phyloP scores from a whole-genome alignment of 1,284 basidiomycete species.

The Tetrapyrgos nigripes region DNA sequence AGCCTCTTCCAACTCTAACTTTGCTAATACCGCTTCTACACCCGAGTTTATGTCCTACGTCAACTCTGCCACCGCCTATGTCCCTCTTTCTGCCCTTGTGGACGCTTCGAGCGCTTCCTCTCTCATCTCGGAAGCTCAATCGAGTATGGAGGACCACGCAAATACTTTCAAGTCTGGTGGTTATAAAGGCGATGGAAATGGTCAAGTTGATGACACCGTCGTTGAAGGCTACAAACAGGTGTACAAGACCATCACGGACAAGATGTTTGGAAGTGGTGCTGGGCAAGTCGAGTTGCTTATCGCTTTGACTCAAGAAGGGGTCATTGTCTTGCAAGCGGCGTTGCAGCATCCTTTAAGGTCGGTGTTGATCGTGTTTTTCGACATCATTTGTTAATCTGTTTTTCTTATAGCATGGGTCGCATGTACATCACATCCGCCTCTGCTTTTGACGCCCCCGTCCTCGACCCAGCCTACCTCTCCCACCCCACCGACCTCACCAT shows the following conservation, averaged over 20 bases:
- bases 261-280: constrained; percentile 46
- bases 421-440: constrained; percentile 44
- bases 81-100: constrained; percentile 54
- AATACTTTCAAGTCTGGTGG: constrained; percentile 30
- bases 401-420: constrained; percentile 31
- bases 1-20: background rate
- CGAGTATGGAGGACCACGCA: constrained; percentile 34
- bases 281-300: constrained; percentile 70
- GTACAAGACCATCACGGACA: constrained; percentile 55
- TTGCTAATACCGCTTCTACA: constrained; percentile 34
- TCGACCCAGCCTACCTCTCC: constrained; percentile 14
- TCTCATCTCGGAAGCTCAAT: constrained; percentile 27
- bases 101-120: constrained; percentile 37
- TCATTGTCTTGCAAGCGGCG: constrained; percentile 66
- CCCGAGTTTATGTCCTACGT: constrained; percentile 58
- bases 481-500: constrained; percentile 3
- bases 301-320: constrained; percentile 54
- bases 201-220: constrained; percentile 53
- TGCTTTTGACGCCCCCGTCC: constrained; percentile 11
- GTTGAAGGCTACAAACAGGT: constrained; percentile 69
- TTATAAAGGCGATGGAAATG: constrained; percentile 53
- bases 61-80: constrained; percentile 67
- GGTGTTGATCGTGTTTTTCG: background rate
- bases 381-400: background rate
- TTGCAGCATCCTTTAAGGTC: constrained; percentile 67